Base-by-base conservation (phyloP, 306 rosid genomes). In the Parietaria judaica region DNA sequence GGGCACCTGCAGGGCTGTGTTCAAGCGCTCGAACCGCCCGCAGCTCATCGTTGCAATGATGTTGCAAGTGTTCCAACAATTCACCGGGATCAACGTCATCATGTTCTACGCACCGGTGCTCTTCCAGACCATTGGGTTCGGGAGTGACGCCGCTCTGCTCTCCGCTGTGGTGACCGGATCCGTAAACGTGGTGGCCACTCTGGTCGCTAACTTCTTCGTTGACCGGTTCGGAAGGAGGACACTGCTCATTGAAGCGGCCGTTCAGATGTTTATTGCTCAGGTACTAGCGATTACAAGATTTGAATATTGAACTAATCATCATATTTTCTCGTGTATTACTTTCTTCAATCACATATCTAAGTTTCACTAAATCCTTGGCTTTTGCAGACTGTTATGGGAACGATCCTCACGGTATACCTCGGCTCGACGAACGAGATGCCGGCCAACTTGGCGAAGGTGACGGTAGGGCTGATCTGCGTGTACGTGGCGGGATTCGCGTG, bases 91-190 rank as follows among this genome's bases (percentile, higher is more conserved):
- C 31, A 23, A 23, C 31, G 31, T 23, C 31, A 23, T 23, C 31
- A 23, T 23, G 80, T 76, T 76, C 41, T 76, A 76, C 23, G 80
- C 80, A 1, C 80, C 80, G 3, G 73, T 66, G 76, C 31, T 23
- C 31, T 23, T 23, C 2, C 31, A 23, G 31, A 23, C 31, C 31
- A 23, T 23, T 2, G 31, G 80, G 2, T 76, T 76, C 48, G 76
- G 59, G 0, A 14, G 58, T 38, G 63, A 70, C 1, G 73, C 76
- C 31, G 31, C 31, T 0, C 31, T 23, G 31, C 31, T 23, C 31
- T 23, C 31, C 2, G 31, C 31, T 23, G 76, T 66, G 7, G 38
- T 75, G 13, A 70, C 69, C 6, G 80, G 76, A 8, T 36, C 38
- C 5, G 54, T 76, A 5, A 76, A 76, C 46, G 66, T 44, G 0